Conservation (phyloP, 805 yeast species). For the Cyberlindnera euphorbiiphila region DNA sequence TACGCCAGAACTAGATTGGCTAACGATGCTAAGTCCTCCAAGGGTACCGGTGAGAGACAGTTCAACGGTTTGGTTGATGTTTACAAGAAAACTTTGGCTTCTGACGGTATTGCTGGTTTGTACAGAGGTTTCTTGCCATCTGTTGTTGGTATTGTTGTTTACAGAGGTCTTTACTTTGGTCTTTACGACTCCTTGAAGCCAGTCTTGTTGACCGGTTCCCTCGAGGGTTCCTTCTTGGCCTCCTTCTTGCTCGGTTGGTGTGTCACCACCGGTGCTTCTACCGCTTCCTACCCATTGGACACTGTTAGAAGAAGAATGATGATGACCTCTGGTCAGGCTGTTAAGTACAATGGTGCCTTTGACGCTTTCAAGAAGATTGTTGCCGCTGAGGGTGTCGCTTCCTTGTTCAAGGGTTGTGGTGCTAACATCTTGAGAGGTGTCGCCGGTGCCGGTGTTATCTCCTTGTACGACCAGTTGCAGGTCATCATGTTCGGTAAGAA, state of each 20-base stretch:
- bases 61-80: slow-evolving; percentile 97
- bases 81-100: slow-evolving; percentile 89
- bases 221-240: slow-evolving; percentile 92
- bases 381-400: slow-evolving; percentile 90
- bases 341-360: slow-evolving; percentile 91
- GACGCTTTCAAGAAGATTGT: slow-evolving; percentile 90
- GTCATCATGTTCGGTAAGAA: slow-evolving; percentile 93
- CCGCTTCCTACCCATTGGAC: slow-evolving; percentile 98
- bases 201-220: slow-evolving; percentile 86
- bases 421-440: slow-evolving; percentile 99
- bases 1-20: slow-evolving; percentile 99
- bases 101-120: slow-evolving; percentile 97
- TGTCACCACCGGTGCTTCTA: slow-evolving; percentile 97
- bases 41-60: slow-evolving; percentile 86
- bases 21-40: slow-evolving; percentile 86
- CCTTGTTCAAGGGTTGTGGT: slow-evolving; percentile 98
- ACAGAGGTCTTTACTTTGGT: slow-evolving; percentile 99
- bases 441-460: slow-evolving; percentile 99
- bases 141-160: slow-evolving; percentile 94
- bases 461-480: slow-evolving; percentile 96
- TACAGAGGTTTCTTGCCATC: slow-evolving; percentile 99
- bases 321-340: slow-evolving; percentile 99
- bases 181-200: slow-evolving; percentile 96
- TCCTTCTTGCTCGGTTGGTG: slow-evolving; percentile 96
- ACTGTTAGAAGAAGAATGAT: slow-evolving; percentile 99